These are phyloP conservation scores for Dionaea muscipula DNA, from an alignment of 179 eudicot genomes.

Conservation along the genomic window DNA sequence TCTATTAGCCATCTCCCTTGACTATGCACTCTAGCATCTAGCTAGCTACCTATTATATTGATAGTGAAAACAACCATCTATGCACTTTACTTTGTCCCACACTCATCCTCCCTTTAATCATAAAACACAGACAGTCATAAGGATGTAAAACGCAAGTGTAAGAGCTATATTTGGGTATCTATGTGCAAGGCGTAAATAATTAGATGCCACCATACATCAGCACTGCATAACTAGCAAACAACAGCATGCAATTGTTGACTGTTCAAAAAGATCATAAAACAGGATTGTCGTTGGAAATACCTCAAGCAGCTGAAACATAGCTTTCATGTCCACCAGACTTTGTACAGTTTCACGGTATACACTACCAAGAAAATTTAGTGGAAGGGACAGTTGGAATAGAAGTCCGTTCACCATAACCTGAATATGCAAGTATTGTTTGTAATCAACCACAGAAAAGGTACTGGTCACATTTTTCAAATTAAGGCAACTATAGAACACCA, in stretches of 20 bases:
- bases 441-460: background rate
- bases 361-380: constrained; percentile 93
- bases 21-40: no score
- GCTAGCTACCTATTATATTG: no score
- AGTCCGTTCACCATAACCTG: constrained; percentile 99
- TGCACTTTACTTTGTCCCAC: no score
- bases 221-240: no score
- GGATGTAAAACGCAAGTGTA: no score
- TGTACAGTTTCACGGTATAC: constrained; percentile 95
- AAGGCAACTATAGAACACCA: constrained; percentile 3
- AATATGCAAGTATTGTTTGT: constrained; percentile 1
- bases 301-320: constrained; percentile 95
- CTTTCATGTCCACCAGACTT: constrained; percentile 87
- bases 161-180: no score
- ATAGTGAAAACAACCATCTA: no score
- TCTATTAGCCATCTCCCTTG: no score
- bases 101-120: no score
- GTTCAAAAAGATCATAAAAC: background rate
- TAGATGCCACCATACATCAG: background rate
- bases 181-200: background rate
- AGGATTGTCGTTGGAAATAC: constrained; percentile 21
- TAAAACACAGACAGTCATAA: no score
- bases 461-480: background rate
- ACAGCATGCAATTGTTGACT: no score
- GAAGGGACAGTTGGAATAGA: constrained; percentile 88